phyloP scores from a whole-genome alignment of 495 filamentous ascomycete species.

The Hypoxylon perforatum region DNA sequence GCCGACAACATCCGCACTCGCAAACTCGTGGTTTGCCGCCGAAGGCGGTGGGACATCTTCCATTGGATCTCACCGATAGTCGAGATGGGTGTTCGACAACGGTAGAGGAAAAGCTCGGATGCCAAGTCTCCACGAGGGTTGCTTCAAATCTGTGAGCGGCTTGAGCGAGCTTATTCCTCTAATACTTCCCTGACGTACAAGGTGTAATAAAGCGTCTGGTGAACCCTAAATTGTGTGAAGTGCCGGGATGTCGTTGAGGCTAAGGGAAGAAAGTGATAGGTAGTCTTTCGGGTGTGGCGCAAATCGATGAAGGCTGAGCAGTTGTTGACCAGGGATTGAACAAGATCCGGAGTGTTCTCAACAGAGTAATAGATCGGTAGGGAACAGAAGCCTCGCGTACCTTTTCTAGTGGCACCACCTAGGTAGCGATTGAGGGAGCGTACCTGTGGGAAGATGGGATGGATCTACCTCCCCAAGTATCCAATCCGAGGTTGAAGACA shows the following conservation, averaged over 20 bases:
- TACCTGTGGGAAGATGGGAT: conserved; percentile 32
- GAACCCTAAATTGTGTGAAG: conserved; percentile 39
- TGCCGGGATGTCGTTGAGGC: conserved; percentile 29
- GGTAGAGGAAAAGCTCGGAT: conserved; percentile 26
- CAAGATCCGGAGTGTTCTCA: conserved; percentile 31
- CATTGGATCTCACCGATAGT: conserved; percentile 47
- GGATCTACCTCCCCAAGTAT: conserved; percentile 29
- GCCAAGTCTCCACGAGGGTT: conserved; percentile 25
- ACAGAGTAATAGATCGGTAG: conserved; percentile 38
- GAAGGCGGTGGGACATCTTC: conserved; percentile 52
- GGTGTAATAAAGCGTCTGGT: conserved; percentile 35
- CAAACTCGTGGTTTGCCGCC: conserved; percentile 49
- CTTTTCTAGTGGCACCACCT: conserved; percentile 38
- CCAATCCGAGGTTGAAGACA: conserved; percentile 35
- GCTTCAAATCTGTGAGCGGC: conserved; percentile 26
- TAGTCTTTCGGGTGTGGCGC: conserved; percentile 41
- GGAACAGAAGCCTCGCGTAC: conserved; percentile 36
- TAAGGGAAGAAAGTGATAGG: conserved; percentile 31
- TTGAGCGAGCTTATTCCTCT: conserved; percentile 32
- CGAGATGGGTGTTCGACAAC: conserved; percentile 24
- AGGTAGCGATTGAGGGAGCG: conserved; percentile 24
- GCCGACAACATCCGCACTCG: conserved; percentile 36
- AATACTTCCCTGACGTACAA: conserved; percentile 37
- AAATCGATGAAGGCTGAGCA: conserved; percentile 39
- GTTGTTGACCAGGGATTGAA: conserved; percentile 33